A percentile compares a stretch with the other conserved stretches of the same genome.
phyloP scores from a whole-genome alignment of 305 asterid genomes.

The Fraxinus angustifolia region DNA sequence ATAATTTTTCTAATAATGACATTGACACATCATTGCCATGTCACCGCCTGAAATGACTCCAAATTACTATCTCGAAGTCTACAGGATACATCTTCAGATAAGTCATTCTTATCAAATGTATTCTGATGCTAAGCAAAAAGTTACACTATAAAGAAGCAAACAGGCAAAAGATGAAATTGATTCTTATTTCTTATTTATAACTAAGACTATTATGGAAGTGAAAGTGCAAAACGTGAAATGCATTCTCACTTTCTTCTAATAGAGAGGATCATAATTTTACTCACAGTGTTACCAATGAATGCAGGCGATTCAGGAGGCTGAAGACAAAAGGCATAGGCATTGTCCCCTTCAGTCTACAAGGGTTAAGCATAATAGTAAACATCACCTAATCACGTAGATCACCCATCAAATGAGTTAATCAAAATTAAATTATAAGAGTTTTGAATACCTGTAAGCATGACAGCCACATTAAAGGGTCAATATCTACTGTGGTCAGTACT shows the following conservation, averaged over 20 bases:
- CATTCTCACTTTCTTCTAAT: background rate
- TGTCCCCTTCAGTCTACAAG: constrained; percentile 65
- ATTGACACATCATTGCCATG: background rate
- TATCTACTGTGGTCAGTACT: constrained; percentile 55
- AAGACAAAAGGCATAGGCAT: constrained; percentile 83
- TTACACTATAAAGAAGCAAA: background rate
- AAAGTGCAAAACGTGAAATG: background rate
- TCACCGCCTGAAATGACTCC: background rate
- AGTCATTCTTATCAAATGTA: background rate
- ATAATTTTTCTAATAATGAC: background rate
- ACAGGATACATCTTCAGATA: background rate
- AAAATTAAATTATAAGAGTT: background rate
- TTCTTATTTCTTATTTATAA: background rate
- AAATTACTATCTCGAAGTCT: background rate
- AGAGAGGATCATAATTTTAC: constrained; percentile 25
- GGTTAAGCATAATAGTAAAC: constrained; percentile 14
- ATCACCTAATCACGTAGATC: background rate
- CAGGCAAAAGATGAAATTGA: background rate
- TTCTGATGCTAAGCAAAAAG: background rate
- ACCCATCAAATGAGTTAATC: background rate
- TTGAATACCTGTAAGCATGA: constrained; percentile 58
- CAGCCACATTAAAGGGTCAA: constrained; percentile 79
- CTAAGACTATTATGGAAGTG: background rate
- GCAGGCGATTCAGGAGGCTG: constrained; percentile 96
- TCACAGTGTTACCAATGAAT: constrained; percentile 93